These are phyloP conservation scores for Neoascochyta sp. DNA, from an alignment of 2,329 filamentous ascomycete species.

Conservation along the genomic window DNA sequence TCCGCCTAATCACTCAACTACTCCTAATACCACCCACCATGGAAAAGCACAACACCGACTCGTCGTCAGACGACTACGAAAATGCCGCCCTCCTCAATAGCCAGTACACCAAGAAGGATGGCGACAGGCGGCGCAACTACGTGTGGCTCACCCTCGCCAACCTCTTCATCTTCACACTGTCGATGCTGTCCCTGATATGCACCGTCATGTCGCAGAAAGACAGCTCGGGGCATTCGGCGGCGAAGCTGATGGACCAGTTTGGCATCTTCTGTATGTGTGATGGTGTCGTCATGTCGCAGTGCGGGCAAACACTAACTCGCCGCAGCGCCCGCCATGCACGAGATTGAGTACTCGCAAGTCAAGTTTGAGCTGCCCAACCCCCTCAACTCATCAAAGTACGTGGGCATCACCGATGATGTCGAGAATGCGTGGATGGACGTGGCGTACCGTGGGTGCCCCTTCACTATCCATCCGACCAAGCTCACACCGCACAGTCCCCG, in stretches of 20 bases:
- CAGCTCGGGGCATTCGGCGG: constrained; percentile 20
- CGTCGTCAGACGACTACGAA: constrained; percentile 23
- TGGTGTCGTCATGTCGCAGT: too few species aligned
- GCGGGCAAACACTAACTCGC: neutral
- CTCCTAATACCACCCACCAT: constrained; percentile 8
- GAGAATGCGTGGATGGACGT: constrained; percentile 57
- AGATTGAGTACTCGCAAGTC: constrained; percentile 24
- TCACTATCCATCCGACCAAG: constrained; percentile 6
- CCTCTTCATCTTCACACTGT: constrained; percentile 33
- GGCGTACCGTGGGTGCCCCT: constrained; percentile 41
- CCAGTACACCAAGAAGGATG: constrained; percentile 21
- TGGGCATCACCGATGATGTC: constrained; percentile 55
- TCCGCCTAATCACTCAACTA: neutral
- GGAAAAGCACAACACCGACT: constrained; percentile 25
- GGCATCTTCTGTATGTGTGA: constrained; percentile 26
- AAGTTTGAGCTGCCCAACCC: constrained; percentile 29
- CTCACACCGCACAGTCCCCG: constrained; percentile 49
- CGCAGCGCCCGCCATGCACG: constrained; percentile 27
- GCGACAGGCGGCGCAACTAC: constrained; percentile 19
- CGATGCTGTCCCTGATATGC: constrained; percentile 29
- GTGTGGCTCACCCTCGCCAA: constrained; percentile 32
- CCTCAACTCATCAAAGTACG: constrained; percentile 42
- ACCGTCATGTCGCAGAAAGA: constrained; percentile 30
- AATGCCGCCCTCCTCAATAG: constrained; percentile 28
- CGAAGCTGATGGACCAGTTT: constrained; percentile 33